Base-by-base conservation (phyloP, 1,284 basidiomycete genomes). In the Earliella scabrosa region DNA sequence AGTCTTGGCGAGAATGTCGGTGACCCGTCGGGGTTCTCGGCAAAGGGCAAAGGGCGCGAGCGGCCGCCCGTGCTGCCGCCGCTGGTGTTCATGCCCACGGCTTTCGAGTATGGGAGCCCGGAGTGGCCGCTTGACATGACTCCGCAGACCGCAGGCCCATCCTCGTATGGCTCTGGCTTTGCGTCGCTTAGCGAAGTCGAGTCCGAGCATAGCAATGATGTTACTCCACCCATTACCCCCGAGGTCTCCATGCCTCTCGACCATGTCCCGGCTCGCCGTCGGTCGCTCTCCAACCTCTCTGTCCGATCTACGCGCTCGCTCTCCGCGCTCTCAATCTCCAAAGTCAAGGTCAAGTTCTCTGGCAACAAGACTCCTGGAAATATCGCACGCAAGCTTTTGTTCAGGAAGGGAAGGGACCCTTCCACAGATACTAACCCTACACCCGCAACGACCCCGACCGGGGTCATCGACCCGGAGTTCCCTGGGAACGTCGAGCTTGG, bases 21-120 rank as follows among this genome's bases (percentile, higher is more conserved):
- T 21, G 23, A 31, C 36, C 61, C 64, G 63, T 41, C 59, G 31
- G 27, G 45, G 36, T 63, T 64, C 64, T 46, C 61, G 34, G 67
- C 63, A 38, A 75, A 75, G 60, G 87, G 85, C 58, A 90, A 88
- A 68, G 80, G 72, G 56, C 82, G 71, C 66, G 87, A 87, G 59
- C 68, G 71, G 29, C 80, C 85, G 38, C 85, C 87, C 56, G 77
- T 77, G 63, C 77, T 89, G 54, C 85, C 87, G 53, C 86, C 87
- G 58, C 73, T 90, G 59, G 75, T 77, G 31, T 84, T 90, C 65
- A 75, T 80, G 44, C 75, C 81, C 35, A 74, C 85, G 32, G 74
- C 75, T 47, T 76, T 87, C 59, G 74, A 73, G 40, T 81, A 77
- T 60, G 71, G 67, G 36, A 69, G 74, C 47, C 65, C 76, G 44